Percentiles rank a stretch among this genome's conserved stretches.
These are phyloP conservation scores for Suhomyces wounanorum DNA, from an alignment of 1,139 yeast genomes.

Conservation along the genomic window DNA sequence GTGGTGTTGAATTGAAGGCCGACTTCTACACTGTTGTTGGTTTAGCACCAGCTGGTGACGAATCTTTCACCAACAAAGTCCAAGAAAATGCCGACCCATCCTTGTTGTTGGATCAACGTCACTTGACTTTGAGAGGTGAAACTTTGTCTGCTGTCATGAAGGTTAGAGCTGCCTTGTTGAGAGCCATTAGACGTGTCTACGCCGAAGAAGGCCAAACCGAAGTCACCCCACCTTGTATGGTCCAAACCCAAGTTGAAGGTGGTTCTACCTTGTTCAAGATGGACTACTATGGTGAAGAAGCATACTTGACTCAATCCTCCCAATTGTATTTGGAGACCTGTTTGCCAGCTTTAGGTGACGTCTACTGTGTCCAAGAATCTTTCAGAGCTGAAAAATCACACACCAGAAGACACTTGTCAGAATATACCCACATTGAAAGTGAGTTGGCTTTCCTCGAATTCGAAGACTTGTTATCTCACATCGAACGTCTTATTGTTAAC, in stretches of 20 bases:
- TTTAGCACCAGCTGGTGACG: constrained; percentile 95
- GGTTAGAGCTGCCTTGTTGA: constrained; percentile 82
- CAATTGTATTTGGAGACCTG: constrained; percentile 97
- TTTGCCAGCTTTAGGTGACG: constrained; percentile 95
- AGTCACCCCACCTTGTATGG: constrained; percentile 99
- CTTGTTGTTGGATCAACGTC: constrained; percentile 89
- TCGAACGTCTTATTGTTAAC: constrained; percentile 75
- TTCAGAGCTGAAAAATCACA: constrained; percentile 99
- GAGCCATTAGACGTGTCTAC: constrained; percentile 74
- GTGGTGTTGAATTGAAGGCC: constrained; percentile 90
- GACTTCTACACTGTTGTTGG: constrained; percentile 90
- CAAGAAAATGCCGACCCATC: constrained; percentile 95
- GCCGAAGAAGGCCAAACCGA: constrained; percentile 76
- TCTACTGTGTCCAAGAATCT: constrained; percentile 95
- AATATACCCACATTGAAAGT: constrained; percentile 95
- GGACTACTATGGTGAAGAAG: constrained; percentile 96
- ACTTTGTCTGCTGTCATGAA: constrained; percentile 91
- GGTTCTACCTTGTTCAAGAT: constrained; percentile 93
- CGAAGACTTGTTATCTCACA: constrained; percentile 81
- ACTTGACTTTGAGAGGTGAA: constrained; percentile 93
- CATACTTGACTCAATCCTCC: constrained; percentile 94
- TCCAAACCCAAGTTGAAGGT: constrained; percentile 99
- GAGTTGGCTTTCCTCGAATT: constrained; percentile 87
- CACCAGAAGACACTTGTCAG: constrained; percentile 97
- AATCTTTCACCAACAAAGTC: constrained; percentile 89